phyloP scores from a whole-genome alignment of 2,329 filamentous ascomycete species.

The Fonsecaea multimorphosa region DNA sequence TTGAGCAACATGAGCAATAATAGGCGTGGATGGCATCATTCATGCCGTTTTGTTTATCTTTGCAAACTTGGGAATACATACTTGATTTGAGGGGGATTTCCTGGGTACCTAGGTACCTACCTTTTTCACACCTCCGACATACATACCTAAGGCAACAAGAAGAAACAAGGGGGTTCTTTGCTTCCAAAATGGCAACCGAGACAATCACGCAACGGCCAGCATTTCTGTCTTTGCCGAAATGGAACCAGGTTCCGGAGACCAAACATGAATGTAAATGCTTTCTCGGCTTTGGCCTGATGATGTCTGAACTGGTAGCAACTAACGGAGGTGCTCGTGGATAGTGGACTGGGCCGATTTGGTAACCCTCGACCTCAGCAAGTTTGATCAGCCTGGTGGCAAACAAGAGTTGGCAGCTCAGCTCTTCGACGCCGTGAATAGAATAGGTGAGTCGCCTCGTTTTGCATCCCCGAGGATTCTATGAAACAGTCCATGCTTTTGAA shows the following conservation, averaged over 20 bases:
- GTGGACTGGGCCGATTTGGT: constrained; percentile 39
- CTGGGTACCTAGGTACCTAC: not conserved
- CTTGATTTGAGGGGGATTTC: not conserved
- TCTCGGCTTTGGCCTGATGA: not conserved
- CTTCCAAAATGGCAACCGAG: constrained; percentile 23
- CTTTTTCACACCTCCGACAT: not conserved
- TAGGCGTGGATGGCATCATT: constrained; percentile 17
- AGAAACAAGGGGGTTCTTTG: not conserved
- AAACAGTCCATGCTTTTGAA: too few species aligned
- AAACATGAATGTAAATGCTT: constrained; percentile 27
- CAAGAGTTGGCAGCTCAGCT: constrained; percentile 60
- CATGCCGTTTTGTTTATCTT: not conserved
- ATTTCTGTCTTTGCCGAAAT: constrained; percentile 18
- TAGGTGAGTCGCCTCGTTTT: constrained; percentile 39
- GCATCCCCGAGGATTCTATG: not conserved
- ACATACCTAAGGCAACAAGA: not conserved
- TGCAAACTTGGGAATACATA: not conserved
- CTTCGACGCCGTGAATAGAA: constrained; percentile 57
- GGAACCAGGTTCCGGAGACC: constrained; percentile 29
- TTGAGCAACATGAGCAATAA: constrained; percentile 26
- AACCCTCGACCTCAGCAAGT: constrained; percentile 55
- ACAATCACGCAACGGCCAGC: constrained; percentile 19
- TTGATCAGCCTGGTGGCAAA: constrained; percentile 61
- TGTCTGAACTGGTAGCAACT: constrained; percentile 3
- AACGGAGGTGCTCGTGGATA: constrained; percentile 2